A percentile compares a stretch with the other conserved stretches of the same genome.
Conservation (phyloP, 2,329 filamentous ascomycete genomes). For the Aspergillus quadricinctus region DNA sequence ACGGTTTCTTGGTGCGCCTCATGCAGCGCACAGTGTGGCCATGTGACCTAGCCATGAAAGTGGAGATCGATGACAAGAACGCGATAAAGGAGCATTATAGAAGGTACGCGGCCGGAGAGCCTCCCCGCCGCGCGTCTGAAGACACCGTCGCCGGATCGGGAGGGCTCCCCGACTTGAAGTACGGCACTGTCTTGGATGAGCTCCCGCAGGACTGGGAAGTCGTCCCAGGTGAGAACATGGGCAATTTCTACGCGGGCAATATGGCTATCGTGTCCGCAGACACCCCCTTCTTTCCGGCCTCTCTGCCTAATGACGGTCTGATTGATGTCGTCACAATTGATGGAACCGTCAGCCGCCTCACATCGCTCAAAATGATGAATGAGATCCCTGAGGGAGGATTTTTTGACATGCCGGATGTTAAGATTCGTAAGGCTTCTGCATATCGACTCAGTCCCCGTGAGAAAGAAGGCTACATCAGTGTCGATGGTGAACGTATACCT, state of each 20-base stretch:
- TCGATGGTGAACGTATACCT: slow-evolving; percentile 83
- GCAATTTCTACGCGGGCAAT: slow-evolving; percentile 92
- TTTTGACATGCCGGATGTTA: slow-evolving; percentile 73
- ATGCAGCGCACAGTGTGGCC: slow-evolving; percentile 76
- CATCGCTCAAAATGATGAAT: slow-evolving; percentile 65
- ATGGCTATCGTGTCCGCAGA: slow-evolving; percentile 90
- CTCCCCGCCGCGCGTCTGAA: slow-evolving; percentile 17
- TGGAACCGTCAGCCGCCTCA: slow-evolving; percentile 65
- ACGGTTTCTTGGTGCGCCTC: slow-evolving; percentile 74
- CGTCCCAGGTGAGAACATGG: slow-evolving; percentile 69
- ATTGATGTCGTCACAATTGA: slow-evolving; percentile 80
- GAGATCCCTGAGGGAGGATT: slow-evolving; percentile 69
- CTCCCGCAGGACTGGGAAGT: slow-evolving; percentile 74
- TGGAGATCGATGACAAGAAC: slow-evolving; percentile 72
- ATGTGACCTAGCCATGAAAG: slow-evolving; percentile 80
- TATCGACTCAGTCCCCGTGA: slow-evolving; percentile 78
- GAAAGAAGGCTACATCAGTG: slow-evolving; percentile 78
- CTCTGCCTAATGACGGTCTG: slow-evolving; percentile 76
- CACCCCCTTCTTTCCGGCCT: slow-evolving; percentile 75
- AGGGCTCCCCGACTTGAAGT: slow-evolving; percentile 69
- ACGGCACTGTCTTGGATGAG: slow-evolving; percentile 73
- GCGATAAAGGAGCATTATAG: slow-evolving; percentile 70
- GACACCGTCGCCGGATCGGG: slow-evolving; percentile 39
- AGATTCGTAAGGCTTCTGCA: slow-evolving; percentile 79
- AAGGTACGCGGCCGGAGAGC: slow-evolving; percentile 38